phyloP scores from a whole-genome alignment of 768 basidiomycete genomes.

The Rhizopogon rudus region DNA sequence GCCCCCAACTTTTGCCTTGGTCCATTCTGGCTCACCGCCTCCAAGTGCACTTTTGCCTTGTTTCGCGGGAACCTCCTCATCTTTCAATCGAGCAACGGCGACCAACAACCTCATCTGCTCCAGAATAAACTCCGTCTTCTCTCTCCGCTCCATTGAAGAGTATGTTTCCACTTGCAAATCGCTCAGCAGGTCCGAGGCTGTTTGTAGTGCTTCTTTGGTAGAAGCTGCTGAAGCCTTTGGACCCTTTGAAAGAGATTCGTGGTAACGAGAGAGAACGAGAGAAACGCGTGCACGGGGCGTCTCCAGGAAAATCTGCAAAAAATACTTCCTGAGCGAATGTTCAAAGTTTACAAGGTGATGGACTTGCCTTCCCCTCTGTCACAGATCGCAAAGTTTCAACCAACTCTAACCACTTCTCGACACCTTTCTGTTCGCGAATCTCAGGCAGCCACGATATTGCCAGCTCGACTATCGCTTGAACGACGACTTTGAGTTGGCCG shows the following conservation, averaged over 20 bases:
- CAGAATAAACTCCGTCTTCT: conserved; percentile 97
- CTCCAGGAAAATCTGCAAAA: conserved; percentile 85
- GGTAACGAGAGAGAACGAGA: conserved; percentile 76
- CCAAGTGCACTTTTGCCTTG: conserved; percentile 52
- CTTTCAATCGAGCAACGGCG: conserved; percentile 71
- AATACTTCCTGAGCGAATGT: not conserved
- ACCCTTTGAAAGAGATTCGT: conserved; percentile 61
- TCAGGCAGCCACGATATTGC: conserved; percentile 79
- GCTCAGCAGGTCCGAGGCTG: conserved; percentile 86
- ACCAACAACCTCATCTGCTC: conserved; percentile 95
- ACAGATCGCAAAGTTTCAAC: conserved; percentile 87
- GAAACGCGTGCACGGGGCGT: conserved; percentile 95
- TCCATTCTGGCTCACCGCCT: conserved; percentile 88
- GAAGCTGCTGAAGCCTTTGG: conserved; percentile 33
- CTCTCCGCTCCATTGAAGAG: conserved; percentile 95
- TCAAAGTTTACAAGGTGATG: not conserved
- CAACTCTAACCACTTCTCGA: conserved; percentile 78
- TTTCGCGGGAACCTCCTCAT: conserved; percentile 54
- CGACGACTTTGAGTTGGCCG: conserved; percentile 88
- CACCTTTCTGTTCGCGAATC: conserved; percentile 61
- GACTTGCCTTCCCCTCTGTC: conserved; percentile 91
- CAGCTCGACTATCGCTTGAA: conserved; percentile 89
- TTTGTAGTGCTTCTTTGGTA: conserved; percentile 67
- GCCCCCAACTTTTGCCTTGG: conserved; percentile 85
- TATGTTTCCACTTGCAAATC: conserved; percentile 99